A percentile compares a stretch with the other conserved stretches of the same genome.
Evolutionary conservation across 176 grass and related monocot species (phyloP).

Genomic region (Olyra latifolia): DNA sequence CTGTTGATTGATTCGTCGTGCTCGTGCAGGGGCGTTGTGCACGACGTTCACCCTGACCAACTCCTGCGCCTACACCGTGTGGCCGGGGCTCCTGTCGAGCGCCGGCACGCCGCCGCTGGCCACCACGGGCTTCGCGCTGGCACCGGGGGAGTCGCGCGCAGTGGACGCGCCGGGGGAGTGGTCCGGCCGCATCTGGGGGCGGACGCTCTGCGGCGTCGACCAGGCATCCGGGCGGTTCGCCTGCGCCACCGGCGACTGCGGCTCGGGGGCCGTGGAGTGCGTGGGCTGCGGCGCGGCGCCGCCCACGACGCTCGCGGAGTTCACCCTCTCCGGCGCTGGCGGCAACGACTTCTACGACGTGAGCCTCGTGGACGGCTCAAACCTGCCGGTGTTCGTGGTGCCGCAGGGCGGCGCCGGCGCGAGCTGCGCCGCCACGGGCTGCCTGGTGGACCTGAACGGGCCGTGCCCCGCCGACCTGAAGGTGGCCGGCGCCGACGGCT

Average conservation of each 20-base stretch:
- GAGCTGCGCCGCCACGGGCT: slow-evolving; percentile 62
- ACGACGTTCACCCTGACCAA: slow-evolving; percentile 65
- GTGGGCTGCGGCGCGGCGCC: slow-evolving; percentile 34
- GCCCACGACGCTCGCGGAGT: slow-evolving; percentile 54
- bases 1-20: background rate
- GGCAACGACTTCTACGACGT: slow-evolving; percentile 87
- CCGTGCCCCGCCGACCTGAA: slow-evolving; percentile 58
- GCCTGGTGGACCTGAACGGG: slow-evolving; percentile 66
- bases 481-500: slow-evolving; percentile 29
- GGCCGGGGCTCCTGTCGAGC: slow-evolving; percentile 63
- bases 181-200: slow-evolving; percentile 69
- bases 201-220: slow-evolving; percentile 42
- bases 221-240: slow-evolving; percentile 20
- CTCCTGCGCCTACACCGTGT: slow-evolving; percentile 65
- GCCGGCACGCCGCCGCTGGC: slow-evolving; percentile 44
- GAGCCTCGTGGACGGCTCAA: slow-evolving; percentile 84
- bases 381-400: slow-evolving; percentile 60
- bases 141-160: slow-evolving; percentile 43
- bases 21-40: slow-evolving; percentile 4
- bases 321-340: slow-evolving; percentile 52
- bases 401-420: slow-evolving; percentile 42
- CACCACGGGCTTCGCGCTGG: slow-evolving; percentile 59
- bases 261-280: slow-evolving; percentile 47
- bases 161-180: slow-evolving; percentile 45
- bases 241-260: slow-evolving; percentile 59